These are phyloP conservation scores for Syzygium jambos DNA, from an alignment of 345 rosid genomes.

Conservation along the genomic window DNA sequence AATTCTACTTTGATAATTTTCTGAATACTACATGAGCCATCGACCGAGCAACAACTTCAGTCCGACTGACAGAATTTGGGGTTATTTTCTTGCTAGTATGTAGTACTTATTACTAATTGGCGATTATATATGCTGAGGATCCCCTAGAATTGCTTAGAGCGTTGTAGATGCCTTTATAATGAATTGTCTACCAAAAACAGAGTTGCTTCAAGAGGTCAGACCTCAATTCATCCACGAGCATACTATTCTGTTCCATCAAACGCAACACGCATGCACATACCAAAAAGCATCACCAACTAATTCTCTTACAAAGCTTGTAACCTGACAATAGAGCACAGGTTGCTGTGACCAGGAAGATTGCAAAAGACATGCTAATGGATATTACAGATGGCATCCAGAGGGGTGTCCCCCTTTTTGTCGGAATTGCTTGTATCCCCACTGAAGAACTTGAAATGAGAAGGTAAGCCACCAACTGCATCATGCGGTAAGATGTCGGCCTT, in stretches of 20 bases:
- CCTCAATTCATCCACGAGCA: background rate
- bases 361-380: constrained; percentile 38
- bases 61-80: background rate
- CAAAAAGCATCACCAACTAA: constrained; percentile 33
- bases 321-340: constrained; percentile 48
- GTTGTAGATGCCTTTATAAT: background rate
- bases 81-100: background rate
- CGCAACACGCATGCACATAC: background rate
- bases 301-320: constrained; percentile 82
- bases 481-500: background rate
- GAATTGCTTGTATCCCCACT: constrained; percentile 33
- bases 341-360: constrained; percentile 34
- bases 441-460: constrained; percentile 65
- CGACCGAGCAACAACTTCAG: background rate
- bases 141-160: background rate
- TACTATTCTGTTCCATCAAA: background rate
- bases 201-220: background rate
- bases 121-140: background rate
- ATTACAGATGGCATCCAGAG: constrained; percentile 32
- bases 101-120: background rate
- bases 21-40: background rate
- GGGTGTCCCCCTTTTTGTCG: constrained; percentile 9
- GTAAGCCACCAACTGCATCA: constrained; percentile 43
- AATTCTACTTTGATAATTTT: background rate
- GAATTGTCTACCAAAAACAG: background rate